Evolutionary conservation across 805 yeast species (phyloP), one percentile per base, ranked within the genome.

Genomic region (Candida chauliodis): DNA sequence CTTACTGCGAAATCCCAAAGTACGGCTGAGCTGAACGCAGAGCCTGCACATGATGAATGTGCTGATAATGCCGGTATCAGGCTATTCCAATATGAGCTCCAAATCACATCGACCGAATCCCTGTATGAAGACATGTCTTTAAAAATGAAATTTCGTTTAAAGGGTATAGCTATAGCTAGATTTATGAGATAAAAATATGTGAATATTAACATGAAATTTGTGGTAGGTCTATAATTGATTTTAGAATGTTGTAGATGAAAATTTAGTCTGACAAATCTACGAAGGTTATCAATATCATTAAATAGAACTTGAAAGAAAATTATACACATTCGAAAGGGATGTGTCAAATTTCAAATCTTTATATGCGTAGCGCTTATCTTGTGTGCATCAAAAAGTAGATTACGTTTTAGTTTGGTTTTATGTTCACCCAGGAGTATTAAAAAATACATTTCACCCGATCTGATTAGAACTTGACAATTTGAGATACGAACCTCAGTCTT

Each of bases 1-100:
- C 46, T 46, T 14, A 56, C 59, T 5, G 63, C 62, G 29, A 50
- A 49, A 11, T 50, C 49, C 63, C 62, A 58, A 1, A 56, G 51
- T 5, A 51, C 53, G 1, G 56, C 51, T n/a, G 42, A 43, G 5
- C 15, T 7, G 23, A 34, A 53, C 8, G n/a, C n/a, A 7, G 30
- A 17, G 15, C 15, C 15, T 39, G 59, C 55, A 13, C 26, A 34
- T 14, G 44, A 34, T 28, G 55, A 58, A 25, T 49, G 37, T 13
- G 41, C 38, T 36, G 44, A 49, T 49, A 56, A 48, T 8, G 43
- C 30, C n/a, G 37, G 28, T 11, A 43, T 21, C 6, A 21, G 29
- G 7, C 16, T 15, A 27, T 35, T 33, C 59, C 59, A 56, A 36
- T 55, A 56, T 15, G 56, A 38, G 8, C 16, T n/a, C 56, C 58